phyloP scores from a whole-genome alignment of 805 yeast species.

The Deakozyma indianensis region DNA sequence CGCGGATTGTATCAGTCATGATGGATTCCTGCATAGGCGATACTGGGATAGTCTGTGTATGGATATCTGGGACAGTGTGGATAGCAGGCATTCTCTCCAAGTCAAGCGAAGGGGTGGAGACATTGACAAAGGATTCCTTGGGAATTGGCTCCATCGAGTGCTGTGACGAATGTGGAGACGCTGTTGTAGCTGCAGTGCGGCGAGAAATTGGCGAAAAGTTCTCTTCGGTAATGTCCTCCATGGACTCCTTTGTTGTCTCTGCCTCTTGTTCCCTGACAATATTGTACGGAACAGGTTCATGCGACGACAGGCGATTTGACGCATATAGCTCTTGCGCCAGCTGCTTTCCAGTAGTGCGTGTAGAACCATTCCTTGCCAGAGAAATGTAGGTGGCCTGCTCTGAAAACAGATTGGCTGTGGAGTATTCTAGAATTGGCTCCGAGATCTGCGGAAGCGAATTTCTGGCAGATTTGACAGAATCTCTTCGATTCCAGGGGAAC shows the following conservation, averaged over 20 bases:
- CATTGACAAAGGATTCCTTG: background rate
- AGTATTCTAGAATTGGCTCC: constrained; percentile 12
- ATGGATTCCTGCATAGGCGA: background rate
- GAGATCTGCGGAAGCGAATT: constrained; percentile 9
- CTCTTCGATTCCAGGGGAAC: background rate
- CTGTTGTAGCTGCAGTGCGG: background rate
- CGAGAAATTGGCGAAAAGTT: background rate
- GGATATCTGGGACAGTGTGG: background rate
- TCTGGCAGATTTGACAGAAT: background rate
- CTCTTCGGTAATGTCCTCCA: background rate
- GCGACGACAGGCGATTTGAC: background rate
- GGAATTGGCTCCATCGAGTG: constrained; percentile 1
- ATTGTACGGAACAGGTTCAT: background rate
- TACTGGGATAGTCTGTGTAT: background rate
- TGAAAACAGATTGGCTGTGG: constrained; percentile 11
- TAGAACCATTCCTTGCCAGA: background rate
- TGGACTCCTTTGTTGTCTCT: background rate
- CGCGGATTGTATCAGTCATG: background rate
- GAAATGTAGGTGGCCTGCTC: background rate
- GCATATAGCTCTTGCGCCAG: constrained; percentile 1
- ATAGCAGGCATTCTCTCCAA: background rate
- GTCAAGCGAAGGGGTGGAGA: background rate
- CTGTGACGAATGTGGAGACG: constrained; percentile 1
- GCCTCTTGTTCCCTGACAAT: background rate
- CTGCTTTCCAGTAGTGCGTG: background rate